Conservation (phyloP, 2,329 filamentous ascomycete genomes). For the Xylaria sp. region DNA sequence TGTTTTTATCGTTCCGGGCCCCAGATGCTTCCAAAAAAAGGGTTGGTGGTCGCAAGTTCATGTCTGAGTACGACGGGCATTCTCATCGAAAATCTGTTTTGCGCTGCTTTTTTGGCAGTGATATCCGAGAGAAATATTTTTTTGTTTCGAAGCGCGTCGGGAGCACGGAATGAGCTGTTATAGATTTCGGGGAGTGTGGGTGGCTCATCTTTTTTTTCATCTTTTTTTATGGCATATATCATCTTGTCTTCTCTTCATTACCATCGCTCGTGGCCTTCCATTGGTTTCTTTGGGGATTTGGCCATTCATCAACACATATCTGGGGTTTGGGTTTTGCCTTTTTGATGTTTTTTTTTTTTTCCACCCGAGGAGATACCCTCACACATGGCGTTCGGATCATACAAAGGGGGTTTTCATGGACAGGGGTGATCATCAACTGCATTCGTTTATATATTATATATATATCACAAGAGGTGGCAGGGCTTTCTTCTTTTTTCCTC, state of each 20-base stretch:
- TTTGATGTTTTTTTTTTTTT: slow-evolving; percentile 11
- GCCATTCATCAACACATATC: slow-evolving; percentile 24
- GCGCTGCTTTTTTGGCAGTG: slow-evolving; percentile 28
- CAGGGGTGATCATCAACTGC: slow-evolving; percentile 23
- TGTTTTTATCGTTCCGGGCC: slow-evolving; percentile 19
- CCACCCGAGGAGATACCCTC: slow-evolving; percentile 37
- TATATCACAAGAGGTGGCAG: slow-evolving; percentile 17
- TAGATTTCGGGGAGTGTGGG: slow-evolving; percentile 33
- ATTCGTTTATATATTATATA: slow-evolving; percentile 28
- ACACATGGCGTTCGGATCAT: slow-evolving; percentile 36
- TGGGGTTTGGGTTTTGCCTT: slow-evolving; percentile 21
- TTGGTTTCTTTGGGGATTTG: slow-evolving; percentile 22
- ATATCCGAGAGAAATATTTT: slow-evolving; percentile 29
- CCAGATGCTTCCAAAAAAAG: slow-evolving; percentile 29
- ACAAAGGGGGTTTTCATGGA: slow-evolving; percentile 15
- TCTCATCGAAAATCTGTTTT: slow-evolving; percentile 25
- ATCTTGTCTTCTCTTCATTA: slow-evolving; percentile 27
- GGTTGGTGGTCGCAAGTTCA: slow-evolving; percentile 12
- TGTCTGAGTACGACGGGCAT: slow-evolving; percentile 26
- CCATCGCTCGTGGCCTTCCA: slow-evolving; percentile 31
- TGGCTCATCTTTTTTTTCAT: too few species aligned
- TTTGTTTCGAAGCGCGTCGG: slow-evolving; percentile 32
- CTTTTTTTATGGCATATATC: slow-evolving; percentile 33
- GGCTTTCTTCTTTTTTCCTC: too few species aligned
- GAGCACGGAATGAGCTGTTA: slow-evolving; percentile 32